Conservation (phyloP, 257 asterid genomes). For the Knoxia roxburghii region DNA sequence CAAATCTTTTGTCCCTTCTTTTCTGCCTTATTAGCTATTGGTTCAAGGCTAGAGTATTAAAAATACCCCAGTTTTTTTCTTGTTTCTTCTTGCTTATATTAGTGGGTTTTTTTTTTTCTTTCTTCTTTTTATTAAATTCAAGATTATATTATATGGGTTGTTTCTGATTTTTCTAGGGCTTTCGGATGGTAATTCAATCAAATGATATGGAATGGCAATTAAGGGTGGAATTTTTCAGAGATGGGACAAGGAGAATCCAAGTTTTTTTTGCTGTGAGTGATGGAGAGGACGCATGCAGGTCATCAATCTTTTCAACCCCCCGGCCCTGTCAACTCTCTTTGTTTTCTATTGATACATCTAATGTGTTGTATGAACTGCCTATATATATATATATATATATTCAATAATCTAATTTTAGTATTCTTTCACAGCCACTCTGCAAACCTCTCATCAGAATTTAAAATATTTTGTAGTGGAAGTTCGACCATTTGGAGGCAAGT, state of each 20-base stretch:
- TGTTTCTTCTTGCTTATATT: neutral
- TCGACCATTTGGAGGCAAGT: too few species aligned
- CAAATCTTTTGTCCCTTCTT: constrained; percentile 5
- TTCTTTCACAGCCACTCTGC: constrained; percentile 5
- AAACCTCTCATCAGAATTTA: constrained; percentile 5
- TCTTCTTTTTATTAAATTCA: neutral
- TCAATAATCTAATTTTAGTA: neutral
- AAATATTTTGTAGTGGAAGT: too few species aligned
- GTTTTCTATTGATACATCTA: constrained; percentile 12
- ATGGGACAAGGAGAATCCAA: constrained; percentile 46
- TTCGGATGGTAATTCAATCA: constrained; percentile 22
- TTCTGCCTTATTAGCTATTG: neutral
- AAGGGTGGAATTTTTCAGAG: constrained; percentile 22
- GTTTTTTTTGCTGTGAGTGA: constrained; percentile 28
- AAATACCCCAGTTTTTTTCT: neutral
- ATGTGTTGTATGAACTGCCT: constrained; percentile 6
- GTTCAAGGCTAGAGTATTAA: neutral
- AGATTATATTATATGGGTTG: neutral
- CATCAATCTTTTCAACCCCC: constrained; percentile 67
- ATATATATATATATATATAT: neutral
- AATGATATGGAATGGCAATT: constrained; percentile 18
- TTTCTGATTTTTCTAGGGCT: constrained; percentile 14
- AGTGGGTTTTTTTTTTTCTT: neutral
- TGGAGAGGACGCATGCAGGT: constrained; percentile 66
- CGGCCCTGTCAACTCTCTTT: constrained; percentile 46